Percentiles rank a stretch among this genome's conserved stretches.
phyloP scores from a whole-genome alignment of 148 eudicot species.

The Cornus suecica region DNA sequence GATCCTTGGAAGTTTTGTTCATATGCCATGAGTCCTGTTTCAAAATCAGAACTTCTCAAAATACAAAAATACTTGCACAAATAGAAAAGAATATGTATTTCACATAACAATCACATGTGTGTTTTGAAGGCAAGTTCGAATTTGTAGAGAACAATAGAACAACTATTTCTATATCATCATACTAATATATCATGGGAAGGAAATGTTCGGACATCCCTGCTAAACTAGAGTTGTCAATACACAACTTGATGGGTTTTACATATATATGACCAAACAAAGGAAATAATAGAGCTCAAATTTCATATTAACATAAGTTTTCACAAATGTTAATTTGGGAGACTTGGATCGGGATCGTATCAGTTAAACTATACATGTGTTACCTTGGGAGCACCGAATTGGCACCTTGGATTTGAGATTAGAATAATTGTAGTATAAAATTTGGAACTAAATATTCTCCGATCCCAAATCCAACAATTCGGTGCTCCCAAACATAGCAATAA shows the following conservation, averaged over 20 bases:
- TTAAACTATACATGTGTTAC: not conserved
- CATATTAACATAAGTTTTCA: not conserved
- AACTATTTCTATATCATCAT: not conserved
- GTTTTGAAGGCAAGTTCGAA: not conserved
- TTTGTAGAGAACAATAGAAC: not conserved
- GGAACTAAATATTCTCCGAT: no score
- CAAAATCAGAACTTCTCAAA: not conserved
- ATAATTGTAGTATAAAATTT: no score
- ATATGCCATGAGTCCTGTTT: slow-evolving; percentile 44
- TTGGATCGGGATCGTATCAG: not conserved
- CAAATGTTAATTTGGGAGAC: not conserved
- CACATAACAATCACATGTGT: not conserved
- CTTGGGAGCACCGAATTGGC: no score
- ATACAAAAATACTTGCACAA: not conserved
- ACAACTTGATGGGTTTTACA: not conserved
- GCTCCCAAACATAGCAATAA: no score
- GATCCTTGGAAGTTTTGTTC: slow-evolving; percentile 37
- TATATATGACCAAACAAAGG: not conserved
- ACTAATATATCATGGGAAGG: not conserved
- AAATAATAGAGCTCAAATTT: not conserved
- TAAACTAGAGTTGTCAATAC: not conserved
- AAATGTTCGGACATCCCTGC: not conserved
- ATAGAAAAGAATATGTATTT: not conserved
- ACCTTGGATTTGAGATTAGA: no score
- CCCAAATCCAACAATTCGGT: no score